Conservation (phyloP, 139 green algal genomes). For the Tetradesmus lagerheimii region DNA sequence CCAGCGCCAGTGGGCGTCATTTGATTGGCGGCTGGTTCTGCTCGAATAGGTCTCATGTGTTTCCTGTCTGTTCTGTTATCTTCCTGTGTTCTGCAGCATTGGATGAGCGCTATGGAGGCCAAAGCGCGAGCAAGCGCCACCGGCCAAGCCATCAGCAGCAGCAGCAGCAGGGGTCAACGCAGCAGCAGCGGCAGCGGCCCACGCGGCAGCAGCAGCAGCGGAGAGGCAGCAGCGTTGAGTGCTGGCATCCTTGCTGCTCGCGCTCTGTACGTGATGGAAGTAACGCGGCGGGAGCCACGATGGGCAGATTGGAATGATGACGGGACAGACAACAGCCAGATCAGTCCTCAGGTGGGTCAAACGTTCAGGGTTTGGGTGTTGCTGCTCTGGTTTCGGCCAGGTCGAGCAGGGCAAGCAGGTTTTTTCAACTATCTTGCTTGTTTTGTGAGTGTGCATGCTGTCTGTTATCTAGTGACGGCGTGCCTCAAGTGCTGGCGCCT, state of each 20-base stretch:
- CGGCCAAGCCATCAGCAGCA: background rate
- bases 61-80: too few species aligned
- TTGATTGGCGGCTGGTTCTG: too few species aligned
- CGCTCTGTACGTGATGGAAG: slow-evolving; percentile 43
- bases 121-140: background rate
- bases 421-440: too few species aligned
- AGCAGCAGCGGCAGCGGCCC: background rate
- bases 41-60: too few species aligned
- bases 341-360: slow-evolving; percentile 14
- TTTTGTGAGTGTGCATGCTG: too few species aligned
- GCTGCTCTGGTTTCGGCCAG: too few species aligned
- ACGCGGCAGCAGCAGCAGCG: background rate
- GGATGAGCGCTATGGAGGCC: slow-evolving; percentile 22
- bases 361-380: background rate
- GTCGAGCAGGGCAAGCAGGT: too few species aligned
- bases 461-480: too few species aligned
- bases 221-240: background rate
- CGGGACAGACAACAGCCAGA: slow-evolving; percentile 15
- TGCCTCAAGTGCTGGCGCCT: too few species aligned
- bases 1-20: too few species aligned
- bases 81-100: slow-evolving; percentile 21
- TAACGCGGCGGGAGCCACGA: slow-evolving; percentile 5
- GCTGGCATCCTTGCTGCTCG: slow-evolving; percentile 2
- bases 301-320: slow-evolving; percentile 39
- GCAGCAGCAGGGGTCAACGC: slow-evolving; percentile 4